Conservation (phyloP, 2,329 filamentous ascomycete genomes). For the Penicillium sumatraense region DNA sequence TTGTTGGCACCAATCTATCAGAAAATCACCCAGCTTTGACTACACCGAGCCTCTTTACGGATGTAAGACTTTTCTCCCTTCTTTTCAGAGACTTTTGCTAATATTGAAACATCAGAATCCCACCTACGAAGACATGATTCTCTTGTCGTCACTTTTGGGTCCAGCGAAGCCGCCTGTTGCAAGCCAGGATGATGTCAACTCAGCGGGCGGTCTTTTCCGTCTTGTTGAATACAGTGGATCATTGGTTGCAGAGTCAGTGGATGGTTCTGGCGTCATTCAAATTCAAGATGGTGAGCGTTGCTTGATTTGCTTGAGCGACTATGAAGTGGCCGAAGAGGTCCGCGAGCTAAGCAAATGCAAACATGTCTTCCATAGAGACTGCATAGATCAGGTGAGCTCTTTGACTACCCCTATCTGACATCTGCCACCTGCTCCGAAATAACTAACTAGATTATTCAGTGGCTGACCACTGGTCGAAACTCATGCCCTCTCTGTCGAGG, state of each 20-base stretch:
- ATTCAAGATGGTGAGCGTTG: slow-evolving; percentile 60
- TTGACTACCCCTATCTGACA: no score
- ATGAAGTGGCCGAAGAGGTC: slow-evolving; percentile 64
- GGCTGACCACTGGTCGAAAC: slow-evolving; percentile 63
- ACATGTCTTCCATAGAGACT: slow-evolving; percentile 70
- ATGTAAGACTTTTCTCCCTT: slow-evolving; percentile 51
- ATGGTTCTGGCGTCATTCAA: slow-evolving; percentile 41
- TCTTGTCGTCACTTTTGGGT: slow-evolving; percentile 68
- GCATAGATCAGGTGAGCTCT: slow-evolving; percentile 67
- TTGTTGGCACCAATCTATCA: slow-evolving; percentile 70
- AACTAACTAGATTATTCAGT: slow-evolving; percentile 53
- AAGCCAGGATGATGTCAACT: slow-evolving; percentile 65
- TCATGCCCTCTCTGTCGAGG: slow-evolving; percentile 45
- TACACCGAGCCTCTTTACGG: slow-evolving; percentile 71
- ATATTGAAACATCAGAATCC: slow-evolving; percentile 51
- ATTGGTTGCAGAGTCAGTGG: slow-evolving; percentile 54
- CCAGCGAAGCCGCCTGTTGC: slow-evolving; percentile 72
- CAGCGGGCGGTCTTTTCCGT: slow-evolving; percentile 64
- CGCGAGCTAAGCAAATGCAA: slow-evolving; percentile 66
- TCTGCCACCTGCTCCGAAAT: not conserved
- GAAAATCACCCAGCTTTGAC: slow-evolving; percentile 73
- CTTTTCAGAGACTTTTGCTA: not conserved
- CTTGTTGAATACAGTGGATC: slow-evolving; percentile 51
- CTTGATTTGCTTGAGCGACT: slow-evolving; percentile 69
- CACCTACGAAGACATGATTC: slow-evolving; percentile 74